Conservation (phyloP, 306 rosid genomes). For the Oxytropis ochrocephala region DNA sequence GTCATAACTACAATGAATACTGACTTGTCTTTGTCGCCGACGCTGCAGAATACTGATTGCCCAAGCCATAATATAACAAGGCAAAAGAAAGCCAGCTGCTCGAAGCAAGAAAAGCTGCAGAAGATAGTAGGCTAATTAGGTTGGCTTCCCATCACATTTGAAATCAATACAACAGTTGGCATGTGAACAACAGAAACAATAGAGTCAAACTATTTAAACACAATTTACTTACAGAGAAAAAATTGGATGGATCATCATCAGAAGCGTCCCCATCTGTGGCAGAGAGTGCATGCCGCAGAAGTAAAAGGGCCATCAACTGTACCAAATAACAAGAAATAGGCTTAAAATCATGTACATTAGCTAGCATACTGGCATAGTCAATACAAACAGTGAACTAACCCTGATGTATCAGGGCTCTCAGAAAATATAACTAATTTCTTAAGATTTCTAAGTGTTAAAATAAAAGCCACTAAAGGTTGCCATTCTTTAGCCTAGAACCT, state of each 20-base stretch:
- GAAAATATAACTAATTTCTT: not conserved
- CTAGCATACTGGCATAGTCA: not conserved
- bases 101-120: conserved; percentile 90
- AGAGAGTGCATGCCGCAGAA: conserved; percentile 78
- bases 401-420: not conserved
- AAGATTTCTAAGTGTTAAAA: not conserved
- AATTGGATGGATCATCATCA: conserved; percentile 64
- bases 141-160: not conserved
- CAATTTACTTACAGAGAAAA: conserved; percentile 76
- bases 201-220: conserved; percentile 32
- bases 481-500: not conserved
- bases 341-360: not conserved
- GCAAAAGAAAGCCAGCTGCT: conserved; percentile 94
- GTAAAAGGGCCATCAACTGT: conserved; percentile 89
- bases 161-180: not conserved
- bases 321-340: conserved; percentile 12
- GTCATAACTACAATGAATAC: not conserved
- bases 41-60: conserved; percentile 95
- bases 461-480: not conserved
- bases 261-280: conserved; percentile 53
- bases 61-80: conserved; percentile 99
- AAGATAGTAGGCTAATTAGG: conserved; percentile 17
- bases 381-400: not conserved
- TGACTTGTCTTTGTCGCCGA: conserved; percentile 89
- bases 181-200: too few relatives aligned